phyloP scores from a whole-genome alignment of 805 yeast genomes.

The Kluyveromyces lactis region DNA sequence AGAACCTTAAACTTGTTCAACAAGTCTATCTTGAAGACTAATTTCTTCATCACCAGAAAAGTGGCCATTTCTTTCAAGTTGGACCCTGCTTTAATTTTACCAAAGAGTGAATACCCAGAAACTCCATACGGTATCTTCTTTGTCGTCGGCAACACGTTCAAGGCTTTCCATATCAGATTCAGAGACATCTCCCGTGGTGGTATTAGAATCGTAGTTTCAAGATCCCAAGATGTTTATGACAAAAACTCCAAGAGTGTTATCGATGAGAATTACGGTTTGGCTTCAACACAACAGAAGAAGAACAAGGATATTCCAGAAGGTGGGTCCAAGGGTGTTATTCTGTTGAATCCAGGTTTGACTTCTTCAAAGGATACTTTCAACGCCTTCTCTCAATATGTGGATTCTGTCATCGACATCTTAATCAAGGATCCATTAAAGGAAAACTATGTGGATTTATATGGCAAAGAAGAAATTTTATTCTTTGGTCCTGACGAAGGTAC shows the following conservation, averaged over 20 bases:
- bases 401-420: slow-evolving; percentile 78
- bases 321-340: slow-evolving; percentile 94
- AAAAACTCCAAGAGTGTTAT: slow-evolving; percentile 81
- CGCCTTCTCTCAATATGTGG: slow-evolving; percentile 89
- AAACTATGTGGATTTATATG: slow-evolving; percentile 74
- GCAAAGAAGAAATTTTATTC: slow-evolving; percentile 80
- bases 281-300: slow-evolving; percentile 91
- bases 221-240: slow-evolving; percentile 76
- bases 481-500: slow-evolving; percentile 99
- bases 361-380: slow-evolving; percentile 75
- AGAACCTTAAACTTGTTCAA: slow-evolving; percentile 79
- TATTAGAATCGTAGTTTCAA: slow-evolving; percentile 85
- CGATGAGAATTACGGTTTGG: slow-evolving; percentile 94
- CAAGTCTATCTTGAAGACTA: slow-evolving; percentile 82
- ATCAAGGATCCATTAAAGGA: slow-evolving; percentile 77
- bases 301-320: slow-evolving; percentile 99
- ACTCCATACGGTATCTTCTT: slow-evolving; percentile 92
- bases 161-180: slow-evolving; percentile 96
- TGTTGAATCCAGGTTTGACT: slow-evolving; percentile 60
- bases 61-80: slow-evolving; percentile 92
- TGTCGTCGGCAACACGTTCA: slow-evolving; percentile 90
- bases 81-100: slow-evolving; percentile 71
- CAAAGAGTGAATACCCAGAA: slow-evolving; percentile 80
- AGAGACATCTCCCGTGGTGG: slow-evolving; percentile 98
- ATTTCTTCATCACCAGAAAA: slow-evolving; percentile 88